These are phyloP conservation scores for Cladophialophora psammophila DNA, from an alignment of 2,329 filamentous ascomycete species.

Conservation along the genomic window DNA sequence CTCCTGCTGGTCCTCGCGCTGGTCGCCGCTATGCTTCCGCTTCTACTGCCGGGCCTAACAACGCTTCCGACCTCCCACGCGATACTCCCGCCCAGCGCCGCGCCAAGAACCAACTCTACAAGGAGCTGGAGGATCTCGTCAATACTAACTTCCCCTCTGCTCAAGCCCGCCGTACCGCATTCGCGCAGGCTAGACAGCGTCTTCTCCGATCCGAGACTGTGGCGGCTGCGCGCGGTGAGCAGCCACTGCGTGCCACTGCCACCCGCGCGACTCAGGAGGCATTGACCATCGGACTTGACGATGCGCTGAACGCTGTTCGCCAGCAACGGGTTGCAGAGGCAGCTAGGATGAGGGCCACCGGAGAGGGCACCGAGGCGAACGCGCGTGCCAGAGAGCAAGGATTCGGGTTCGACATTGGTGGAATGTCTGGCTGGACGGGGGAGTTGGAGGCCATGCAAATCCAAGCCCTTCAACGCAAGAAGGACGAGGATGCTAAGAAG, in stretches of 20 bases:
- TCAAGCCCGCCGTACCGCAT: conserved; percentile 17
- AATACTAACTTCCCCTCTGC: neutral
- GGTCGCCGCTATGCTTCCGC: neutral
- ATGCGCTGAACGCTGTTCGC: neutral
- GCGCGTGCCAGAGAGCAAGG: neutral
- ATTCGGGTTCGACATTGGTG: conserved; percentile 21
- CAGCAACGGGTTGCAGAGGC: conserved; percentile 1
- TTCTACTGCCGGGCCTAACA: neutral
- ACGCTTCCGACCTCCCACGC: neutral
- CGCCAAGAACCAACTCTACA: neutral
- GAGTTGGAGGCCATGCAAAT: conserved; percentile 30
- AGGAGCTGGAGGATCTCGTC: conserved; percentile 12
- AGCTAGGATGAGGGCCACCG: neutral
- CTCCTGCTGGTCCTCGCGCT: neutral
- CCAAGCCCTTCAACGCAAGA: conserved; percentile 12
- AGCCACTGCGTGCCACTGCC: conserved; percentile 17
- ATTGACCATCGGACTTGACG: neutral
- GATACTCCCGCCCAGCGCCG: neutral
- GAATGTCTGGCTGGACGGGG: conserved; percentile 20
- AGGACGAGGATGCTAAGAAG: conserved; percentile 5
- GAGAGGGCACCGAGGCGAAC: neutral
- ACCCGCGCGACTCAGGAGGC: conserved; percentile 10
- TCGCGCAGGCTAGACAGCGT: conserved; percentile 20
- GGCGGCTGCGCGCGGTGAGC: conserved; percentile 21
- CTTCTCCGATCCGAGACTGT: conserved; percentile 28